phyloP scores from a whole-genome alignment of 2,329 filamentous ascomycete genomes.

The Knufia petricola region DNA sequence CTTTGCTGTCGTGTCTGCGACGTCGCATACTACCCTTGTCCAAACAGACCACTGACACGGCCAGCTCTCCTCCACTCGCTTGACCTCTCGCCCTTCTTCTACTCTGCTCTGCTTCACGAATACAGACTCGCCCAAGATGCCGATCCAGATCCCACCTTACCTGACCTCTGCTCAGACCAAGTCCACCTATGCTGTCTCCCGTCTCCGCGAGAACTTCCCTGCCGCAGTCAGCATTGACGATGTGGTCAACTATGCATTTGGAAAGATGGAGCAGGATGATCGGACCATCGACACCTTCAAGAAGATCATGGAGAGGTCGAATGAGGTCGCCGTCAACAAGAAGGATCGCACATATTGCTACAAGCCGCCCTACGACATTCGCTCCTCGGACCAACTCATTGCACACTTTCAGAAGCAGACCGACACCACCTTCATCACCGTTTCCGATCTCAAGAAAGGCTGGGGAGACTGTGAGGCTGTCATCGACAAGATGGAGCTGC shows the following conservation, averaged over 20 bases:
- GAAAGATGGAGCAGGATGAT: conserved; percentile 13
- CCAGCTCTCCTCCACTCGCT: too few relatives aligned
- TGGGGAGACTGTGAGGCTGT: conserved; percentile 77
- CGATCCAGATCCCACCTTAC: conserved; percentile 50
- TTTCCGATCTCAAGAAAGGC: conserved; percentile 90
- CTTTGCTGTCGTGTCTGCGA: too few relatives aligned
- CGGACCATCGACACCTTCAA: conserved; percentile 19
- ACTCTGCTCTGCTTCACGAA: too few relatives aligned
- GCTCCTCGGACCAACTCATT: conserved; percentile 65
- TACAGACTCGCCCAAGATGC: conserved; percentile 25
- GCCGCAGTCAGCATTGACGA: conserved; percentile 9
- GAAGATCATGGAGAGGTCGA: neutral
- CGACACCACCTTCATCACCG: conserved; percentile 68
- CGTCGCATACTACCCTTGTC: too few relatives aligned
- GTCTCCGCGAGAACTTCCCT: conserved; percentile 62
- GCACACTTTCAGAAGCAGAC: conserved; percentile 70
- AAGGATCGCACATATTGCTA: conserved; percentile 62
- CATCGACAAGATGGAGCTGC: conserved; percentile 65
- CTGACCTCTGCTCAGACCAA: neutral
- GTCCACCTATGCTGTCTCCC: conserved; percentile 54
- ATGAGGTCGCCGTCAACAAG: conserved; percentile 1
- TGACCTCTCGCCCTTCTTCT: neutral
- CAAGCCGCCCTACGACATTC: conserved; percentile 74
- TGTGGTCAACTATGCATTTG: conserved; percentile 16
- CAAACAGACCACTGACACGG: too few relatives aligned